Evolutionary conservation across 2,329 filamentous ascomycete genomes (phyloP).

Genomic region (Cladosporium velox): DNA sequence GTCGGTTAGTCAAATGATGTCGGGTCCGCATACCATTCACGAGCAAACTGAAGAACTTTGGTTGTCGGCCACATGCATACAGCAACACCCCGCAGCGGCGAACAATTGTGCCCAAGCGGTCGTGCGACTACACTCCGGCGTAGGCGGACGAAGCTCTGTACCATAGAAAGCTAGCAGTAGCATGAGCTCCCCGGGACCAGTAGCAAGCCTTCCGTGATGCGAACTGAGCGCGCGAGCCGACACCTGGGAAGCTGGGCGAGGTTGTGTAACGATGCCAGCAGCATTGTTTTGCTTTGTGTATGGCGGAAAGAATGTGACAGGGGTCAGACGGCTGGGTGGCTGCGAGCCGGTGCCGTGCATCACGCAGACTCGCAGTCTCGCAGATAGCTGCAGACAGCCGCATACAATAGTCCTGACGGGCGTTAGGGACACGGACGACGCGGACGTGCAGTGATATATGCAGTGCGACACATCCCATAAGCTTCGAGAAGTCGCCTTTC

Average conservation of each 20-base stretch:
- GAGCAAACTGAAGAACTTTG: background rate
- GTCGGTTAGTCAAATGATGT: background rate
- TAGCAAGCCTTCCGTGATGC: background rate
- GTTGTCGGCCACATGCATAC: background rate
- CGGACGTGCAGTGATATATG: background rate
- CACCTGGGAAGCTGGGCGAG: constrained; percentile 14
- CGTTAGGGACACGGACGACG: background rate
- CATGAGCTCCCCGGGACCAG: constrained; percentile 17
- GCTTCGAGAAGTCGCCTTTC: constrained; percentile 13
- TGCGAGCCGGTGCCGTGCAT: constrained; percentile 8
- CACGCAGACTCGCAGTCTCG: background rate
- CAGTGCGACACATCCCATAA: constrained; percentile 10
- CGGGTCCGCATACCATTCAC: background rate
- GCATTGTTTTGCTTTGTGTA: background rate
- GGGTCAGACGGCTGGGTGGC: constrained; percentile 13
- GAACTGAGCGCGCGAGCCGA: constrained; percentile 18
- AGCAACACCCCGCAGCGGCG: constrained; percentile 13
- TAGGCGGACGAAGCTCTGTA: constrained; percentile 18
- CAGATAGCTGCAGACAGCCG: constrained; percentile 2
- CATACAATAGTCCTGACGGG: constrained; percentile 4
- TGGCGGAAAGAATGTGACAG: background rate
- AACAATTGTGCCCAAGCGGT: constrained; percentile 15
- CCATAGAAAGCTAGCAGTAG: constrained; percentile 2
- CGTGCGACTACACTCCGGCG: constrained; percentile 28
- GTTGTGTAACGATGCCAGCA: constrained; percentile 18